Evolutionary conservation across 1,284 basidiomycete genomes (phyloP).

Genomic region (Papiliotrema fonsecae): DNA sequence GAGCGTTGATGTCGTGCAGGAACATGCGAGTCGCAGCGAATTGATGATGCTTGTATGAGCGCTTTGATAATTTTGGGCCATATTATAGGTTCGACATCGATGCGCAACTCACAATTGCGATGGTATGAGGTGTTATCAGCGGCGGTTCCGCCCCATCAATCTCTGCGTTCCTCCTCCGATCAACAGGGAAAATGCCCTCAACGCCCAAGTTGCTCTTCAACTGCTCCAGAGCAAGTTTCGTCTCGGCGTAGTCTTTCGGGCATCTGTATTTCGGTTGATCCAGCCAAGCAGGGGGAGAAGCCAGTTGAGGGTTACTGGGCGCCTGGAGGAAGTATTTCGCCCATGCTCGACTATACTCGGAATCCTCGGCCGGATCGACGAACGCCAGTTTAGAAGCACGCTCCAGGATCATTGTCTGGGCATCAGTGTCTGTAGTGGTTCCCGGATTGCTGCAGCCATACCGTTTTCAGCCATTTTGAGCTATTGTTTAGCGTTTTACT

Average conservation of each 20-base stretch:
- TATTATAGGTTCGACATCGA: neutral
- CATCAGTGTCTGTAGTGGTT: neutral
- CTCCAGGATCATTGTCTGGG: slow-evolving; percentile 25
- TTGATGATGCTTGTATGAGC: slow-evolving; percentile 31
- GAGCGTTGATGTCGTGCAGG: slow-evolving; percentile 40
- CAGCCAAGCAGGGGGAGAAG: slow-evolving; percentile 27
- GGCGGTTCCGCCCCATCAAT: slow-evolving; percentile 26
- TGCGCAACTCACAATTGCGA: slow-evolving; percentile 26
- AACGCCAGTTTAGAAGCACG: slow-evolving; percentile 37
- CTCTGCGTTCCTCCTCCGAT: slow-evolving; percentile 25
- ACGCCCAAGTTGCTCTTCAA: slow-evolving; percentile 23
- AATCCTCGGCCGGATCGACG: slow-evolving; percentile 30
- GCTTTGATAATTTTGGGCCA: neutral
- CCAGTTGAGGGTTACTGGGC: slow-evolving; percentile 8
- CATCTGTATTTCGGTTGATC: slow-evolving; percentile 40
- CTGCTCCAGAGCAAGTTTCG: slow-evolving; percentile 27
- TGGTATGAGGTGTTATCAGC: slow-evolving; percentile 21
- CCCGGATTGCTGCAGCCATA: too few species aligned
- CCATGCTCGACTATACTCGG: slow-evolving; percentile 33
- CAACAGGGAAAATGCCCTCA: slow-evolving; percentile 36
- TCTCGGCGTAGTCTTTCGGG: slow-evolving; percentile 31
- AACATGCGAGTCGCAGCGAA: slow-evolving; percentile 33
- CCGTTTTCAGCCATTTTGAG: slow-evolving; percentile 2
- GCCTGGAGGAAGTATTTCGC: slow-evolving; percentile 17
- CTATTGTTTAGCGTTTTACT: too few species aligned